phyloP scores from a whole-genome alignment of 2,329 filamentous ascomycete species.

The Pseudogymnoascus sp. region DNA sequence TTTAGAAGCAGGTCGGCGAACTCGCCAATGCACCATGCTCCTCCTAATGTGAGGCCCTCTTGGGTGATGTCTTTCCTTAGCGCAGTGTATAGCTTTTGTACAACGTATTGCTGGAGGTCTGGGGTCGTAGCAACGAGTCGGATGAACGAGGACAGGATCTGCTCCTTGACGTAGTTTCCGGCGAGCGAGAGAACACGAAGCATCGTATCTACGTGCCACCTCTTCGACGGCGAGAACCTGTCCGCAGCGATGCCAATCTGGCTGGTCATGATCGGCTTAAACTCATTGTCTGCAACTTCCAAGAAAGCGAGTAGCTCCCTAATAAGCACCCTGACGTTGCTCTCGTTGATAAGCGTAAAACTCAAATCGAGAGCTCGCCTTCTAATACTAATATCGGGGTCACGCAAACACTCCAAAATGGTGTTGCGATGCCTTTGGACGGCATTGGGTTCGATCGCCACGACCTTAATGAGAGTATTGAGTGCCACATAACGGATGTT shows the following conservation, averaged over 20 bases:
- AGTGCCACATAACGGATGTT: slow-evolving; percentile 97
- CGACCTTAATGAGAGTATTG: slow-evolving; percentile 95
- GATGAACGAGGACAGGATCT: slow-evolving; percentile 93
- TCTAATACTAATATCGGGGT: slow-evolving; percentile 96
- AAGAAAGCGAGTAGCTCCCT: slow-evolving; percentile 89
- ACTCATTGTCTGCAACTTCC: slow-evolving; percentile 95
- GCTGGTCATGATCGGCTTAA: slow-evolving; percentile 96
- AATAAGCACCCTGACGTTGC: slow-evolving; percentile 88
- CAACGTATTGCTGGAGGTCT: slow-evolving; percentile 91
- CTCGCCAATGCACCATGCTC: slow-evolving; percentile 96
- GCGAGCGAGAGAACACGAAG: slow-evolving; percentile 85
- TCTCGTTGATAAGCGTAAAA: slow-evolving; percentile 96
- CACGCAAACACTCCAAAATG: slow-evolving; percentile 88
- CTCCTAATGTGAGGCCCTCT: slow-evolving; percentile 86
- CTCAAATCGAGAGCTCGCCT: slow-evolving; percentile 92
- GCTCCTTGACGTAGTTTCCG: slow-evolving; percentile 95
- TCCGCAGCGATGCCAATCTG: slow-evolving; percentile 97
- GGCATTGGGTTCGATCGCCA: slow-evolving; percentile 94
- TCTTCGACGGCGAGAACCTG: slow-evolving; percentile 89
- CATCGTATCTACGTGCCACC: slow-evolving; percentile 99
- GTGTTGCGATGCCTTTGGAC: slow-evolving; percentile 96
- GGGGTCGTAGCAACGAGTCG: slow-evolving; percentile 89
- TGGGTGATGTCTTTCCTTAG: slow-evolving; percentile 96
- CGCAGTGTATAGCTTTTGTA: slow-evolving; percentile 85
- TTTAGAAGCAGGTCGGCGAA: slow-evolving; percentile 85